phyloP scores from a whole-genome alignment of 345 rosid species.

The Salix purpurea region DNA sequence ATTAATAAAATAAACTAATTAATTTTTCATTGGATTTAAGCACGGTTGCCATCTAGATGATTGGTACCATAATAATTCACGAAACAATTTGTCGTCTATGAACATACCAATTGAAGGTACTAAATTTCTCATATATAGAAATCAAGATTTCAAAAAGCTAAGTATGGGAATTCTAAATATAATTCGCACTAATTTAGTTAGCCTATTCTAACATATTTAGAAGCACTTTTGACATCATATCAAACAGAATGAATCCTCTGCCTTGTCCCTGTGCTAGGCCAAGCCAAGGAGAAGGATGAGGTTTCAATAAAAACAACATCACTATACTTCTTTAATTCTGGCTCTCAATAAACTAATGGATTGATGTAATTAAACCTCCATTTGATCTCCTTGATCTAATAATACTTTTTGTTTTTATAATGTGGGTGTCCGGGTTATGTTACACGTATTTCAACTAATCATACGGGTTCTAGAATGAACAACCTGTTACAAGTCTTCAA shows the following conservation, averaged over 20 bases:
- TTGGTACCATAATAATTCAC: not conserved
- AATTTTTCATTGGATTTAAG: not conserved
- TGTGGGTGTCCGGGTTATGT: too few species aligned
- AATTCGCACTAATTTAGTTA: not conserved
- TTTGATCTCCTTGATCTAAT: not conserved
- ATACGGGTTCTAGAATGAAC: fast-evolving
- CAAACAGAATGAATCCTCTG: not conserved
- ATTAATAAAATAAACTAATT: not conserved
- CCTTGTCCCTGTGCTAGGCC: not conserved
- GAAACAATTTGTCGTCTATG: not conserved
- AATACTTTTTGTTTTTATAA: too few species aligned
- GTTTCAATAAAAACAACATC: not conserved
- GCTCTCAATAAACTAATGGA: not conserved
- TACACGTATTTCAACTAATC: too few species aligned
- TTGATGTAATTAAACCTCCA: not conserved
- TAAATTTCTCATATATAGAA: not conserved
- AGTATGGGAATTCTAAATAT: not conserved
- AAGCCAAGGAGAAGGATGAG: not conserved
- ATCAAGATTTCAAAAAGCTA: too few species aligned
- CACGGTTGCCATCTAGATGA: not conserved
- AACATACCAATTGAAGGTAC: not conserved
- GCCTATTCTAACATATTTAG: not conserved
- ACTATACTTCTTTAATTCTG: too few species aligned
- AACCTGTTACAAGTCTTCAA: fast-evolving
- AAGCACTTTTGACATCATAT: not conserved